phyloP scores from a whole-genome alignment of 2,329 filamentous ascomycete species.

The Colletotrichum chlorophyti region DNA sequence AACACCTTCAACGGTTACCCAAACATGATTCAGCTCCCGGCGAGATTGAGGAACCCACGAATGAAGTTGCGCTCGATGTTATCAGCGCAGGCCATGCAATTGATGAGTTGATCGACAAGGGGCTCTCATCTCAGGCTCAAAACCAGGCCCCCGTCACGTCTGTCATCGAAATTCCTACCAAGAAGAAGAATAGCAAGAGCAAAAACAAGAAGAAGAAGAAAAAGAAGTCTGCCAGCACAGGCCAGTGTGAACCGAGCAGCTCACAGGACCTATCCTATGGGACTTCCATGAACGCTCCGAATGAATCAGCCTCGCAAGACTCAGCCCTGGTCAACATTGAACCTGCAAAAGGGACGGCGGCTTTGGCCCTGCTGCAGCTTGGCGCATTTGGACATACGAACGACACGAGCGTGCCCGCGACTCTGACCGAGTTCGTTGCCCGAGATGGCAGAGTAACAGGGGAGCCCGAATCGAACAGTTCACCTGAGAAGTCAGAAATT shows the following conservation, averaged over 20 bases:
- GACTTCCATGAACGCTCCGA: not conserved
- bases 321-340: not conserved
- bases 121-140: not conserved
- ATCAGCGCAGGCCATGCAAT: not conserved
- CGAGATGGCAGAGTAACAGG: no score
- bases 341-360: not conserved
- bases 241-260: not conserved
- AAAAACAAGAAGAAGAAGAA: slow-evolving; percentile 36
- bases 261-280: not conserved
- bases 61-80: no score
- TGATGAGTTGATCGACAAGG: not conserved
- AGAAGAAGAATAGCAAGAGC: slow-evolving; percentile 32
- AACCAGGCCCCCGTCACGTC: not conserved
- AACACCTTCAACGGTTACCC: not conserved
- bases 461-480: not conserved
- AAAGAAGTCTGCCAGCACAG: slow-evolving; percentile 2
- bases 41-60: no score
- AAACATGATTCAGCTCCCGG: no score
- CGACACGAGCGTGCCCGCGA: not conserved
- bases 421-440: not conserved
- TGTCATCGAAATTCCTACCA: not conserved
- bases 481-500: not conserved
- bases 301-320: not conserved
- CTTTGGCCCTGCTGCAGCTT: no score
- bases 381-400: no score